These are phyloP conservation scores for Xerocomus cyaneibrunnescens DNA, from an alignment of 1,284 basidiomycete genomes.

Conservation along the genomic window DNA sequence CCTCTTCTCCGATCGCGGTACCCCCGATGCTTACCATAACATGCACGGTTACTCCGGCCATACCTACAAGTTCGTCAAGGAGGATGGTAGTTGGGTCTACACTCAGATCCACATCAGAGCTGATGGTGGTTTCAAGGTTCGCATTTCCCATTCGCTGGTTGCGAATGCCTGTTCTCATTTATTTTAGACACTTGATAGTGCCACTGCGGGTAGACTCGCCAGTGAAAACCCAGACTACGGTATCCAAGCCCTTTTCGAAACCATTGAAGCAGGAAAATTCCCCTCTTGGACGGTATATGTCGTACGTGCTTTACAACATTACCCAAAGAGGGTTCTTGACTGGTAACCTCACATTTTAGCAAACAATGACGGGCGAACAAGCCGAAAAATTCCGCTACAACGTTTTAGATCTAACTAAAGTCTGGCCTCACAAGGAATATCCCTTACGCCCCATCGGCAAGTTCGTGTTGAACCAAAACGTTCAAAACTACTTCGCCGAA, in stretches of 20 bases:
- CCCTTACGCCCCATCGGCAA: conserved; percentile 87
- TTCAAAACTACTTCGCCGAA: conserved; percentile 84
- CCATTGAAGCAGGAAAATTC: conserved; percentile 75
- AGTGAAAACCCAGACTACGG: conserved; percentile 84
- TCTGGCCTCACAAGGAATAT: conserved; percentile 83
- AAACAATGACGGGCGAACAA: conserved; percentile 89
- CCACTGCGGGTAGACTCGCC: conserved; percentile 53
- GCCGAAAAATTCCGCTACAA: conserved; percentile 91
- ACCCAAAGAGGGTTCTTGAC: background rate
- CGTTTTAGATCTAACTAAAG: conserved; percentile 88
- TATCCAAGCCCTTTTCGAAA: conserved; percentile 73
- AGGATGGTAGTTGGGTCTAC: conserved; percentile 80
- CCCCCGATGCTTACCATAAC: conserved; percentile 79
- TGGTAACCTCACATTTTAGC: conserved; percentile 42
- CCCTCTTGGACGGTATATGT: conserved; percentile 81
- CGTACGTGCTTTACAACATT: conserved; percentile 38
- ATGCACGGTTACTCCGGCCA: conserved; percentile 93
- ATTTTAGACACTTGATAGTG: conserved; percentile 59
- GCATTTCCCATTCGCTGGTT: background rate
- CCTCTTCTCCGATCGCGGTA: conserved; percentile 89
- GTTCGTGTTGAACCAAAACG: conserved; percentile 84
- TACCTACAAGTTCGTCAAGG: conserved; percentile 88
- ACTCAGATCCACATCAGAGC: conserved; percentile 78
- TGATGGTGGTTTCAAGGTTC: conserved; percentile 75
- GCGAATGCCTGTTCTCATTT: background rate